Conservation (phyloP, 768 basidiomycete species). For the Sistotremastrum suecicum region DNA sequence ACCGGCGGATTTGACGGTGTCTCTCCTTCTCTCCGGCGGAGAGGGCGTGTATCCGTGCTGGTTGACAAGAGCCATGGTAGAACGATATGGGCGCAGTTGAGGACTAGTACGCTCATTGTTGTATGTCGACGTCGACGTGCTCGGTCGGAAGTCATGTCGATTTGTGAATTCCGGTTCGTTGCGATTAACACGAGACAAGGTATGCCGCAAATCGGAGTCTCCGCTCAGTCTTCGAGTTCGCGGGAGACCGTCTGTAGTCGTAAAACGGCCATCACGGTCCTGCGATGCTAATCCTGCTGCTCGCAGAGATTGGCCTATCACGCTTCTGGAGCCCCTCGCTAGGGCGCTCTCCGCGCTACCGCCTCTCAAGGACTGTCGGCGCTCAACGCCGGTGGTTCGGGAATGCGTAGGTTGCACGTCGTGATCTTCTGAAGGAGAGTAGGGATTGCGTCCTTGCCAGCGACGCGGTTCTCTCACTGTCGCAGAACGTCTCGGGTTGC, state of each 20-base stretch:
- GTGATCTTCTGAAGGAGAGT: conserved; percentile 27
- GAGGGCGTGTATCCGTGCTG: conserved; percentile 1
- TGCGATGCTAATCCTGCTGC: conserved; percentile 47
- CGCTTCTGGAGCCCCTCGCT: conserved; percentile 21
- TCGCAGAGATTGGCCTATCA: conserved; percentile 54
- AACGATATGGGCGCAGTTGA: conserved; percentile 7
- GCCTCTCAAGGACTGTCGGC: conserved; percentile 41
- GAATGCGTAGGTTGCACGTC: conserved; percentile 17
- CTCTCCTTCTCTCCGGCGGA: too few relatives aligned
- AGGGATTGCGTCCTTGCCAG: conserved; percentile 14
- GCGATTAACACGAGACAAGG: conserved; percentile 7
- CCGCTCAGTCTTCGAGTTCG: conserved; percentile 14
- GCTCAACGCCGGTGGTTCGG: conserved; percentile 19
- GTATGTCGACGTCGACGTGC: conserved; percentile 1
- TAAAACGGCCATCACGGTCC: conserved; percentile 14
- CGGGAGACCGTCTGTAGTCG: conserved; percentile 19
- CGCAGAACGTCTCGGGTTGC: conserved; percentile 17
- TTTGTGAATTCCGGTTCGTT: conserved; percentile 7
- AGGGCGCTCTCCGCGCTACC: conserved; percentile 63
- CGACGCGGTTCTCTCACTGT: conserved; percentile 27
- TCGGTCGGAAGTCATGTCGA: conserved; percentile 9
- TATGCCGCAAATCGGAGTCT: conserved; percentile 7
- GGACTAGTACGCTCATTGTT: conserved; percentile 12
- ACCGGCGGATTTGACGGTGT: too few relatives aligned
- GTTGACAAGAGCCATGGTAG: conserved; percentile 9